Percentiles rank a stretch among this genome's conserved stretches.
Evolutionary conservation across 441 rosid genomes (phyloP).

Genomic region (Cnidoscolus chayamansa): DNA sequence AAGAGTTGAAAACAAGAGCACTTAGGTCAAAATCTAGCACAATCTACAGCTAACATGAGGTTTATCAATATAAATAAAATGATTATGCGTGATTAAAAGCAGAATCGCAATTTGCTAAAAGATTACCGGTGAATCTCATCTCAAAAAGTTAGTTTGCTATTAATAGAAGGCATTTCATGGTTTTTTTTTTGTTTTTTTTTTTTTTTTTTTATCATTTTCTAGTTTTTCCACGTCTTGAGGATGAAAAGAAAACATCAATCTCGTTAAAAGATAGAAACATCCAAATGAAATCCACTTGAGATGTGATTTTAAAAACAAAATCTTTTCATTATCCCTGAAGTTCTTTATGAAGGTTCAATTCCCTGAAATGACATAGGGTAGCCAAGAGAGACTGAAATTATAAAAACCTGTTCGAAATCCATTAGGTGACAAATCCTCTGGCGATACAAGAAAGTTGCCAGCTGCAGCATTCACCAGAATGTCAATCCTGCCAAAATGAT

Average conservation of each 20-base stretch:
- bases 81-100: background rate
- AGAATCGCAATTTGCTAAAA: background rate
- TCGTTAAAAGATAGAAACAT: background rate
- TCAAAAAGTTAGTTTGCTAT: background rate
- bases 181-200: background rate
- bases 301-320: no score
- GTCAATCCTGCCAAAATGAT: conserved; percentile 67
- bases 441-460: conserved; percentile 74
- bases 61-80: background rate
- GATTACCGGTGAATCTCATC: background rate
- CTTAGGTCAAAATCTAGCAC: conserved; percentile 8
- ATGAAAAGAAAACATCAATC: background rate
- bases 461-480: conserved; percentile 89
- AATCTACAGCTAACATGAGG: background rate
- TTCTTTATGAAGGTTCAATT: background rate
- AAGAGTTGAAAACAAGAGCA: background rate
- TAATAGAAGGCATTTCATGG: background rate
- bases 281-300: background rate
- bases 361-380: background rate
- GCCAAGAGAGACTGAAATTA: background rate
- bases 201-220: background rate
- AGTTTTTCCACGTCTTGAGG: background rate
- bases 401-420: conserved; percentile 82
- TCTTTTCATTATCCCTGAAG: background rate
- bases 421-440: conserved; percentile 88